Evolutionary conservation across 495 filamentous ascomycete genomes (phyloP).

Genomic region (Aspergillus bridgeri): DNA sequence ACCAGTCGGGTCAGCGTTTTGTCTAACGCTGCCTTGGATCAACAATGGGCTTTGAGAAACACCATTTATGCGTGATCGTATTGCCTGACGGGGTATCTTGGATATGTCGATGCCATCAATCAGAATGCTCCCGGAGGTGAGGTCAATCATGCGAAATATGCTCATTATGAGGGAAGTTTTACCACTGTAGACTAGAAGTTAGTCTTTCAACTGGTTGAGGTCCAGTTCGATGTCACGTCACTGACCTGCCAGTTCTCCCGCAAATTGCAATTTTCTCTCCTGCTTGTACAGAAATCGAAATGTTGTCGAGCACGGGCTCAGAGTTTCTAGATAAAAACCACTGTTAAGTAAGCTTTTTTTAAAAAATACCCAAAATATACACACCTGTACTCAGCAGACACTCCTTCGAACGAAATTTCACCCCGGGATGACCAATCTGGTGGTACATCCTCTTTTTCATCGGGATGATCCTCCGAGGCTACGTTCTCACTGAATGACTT

Average conservation of each 20-base stretch:
- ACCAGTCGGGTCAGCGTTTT: slow-evolving; percentile 47
- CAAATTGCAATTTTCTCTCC: slow-evolving; percentile 59
- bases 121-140: slow-evolving; percentile 37
- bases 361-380: background rate
- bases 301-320: slow-evolving; percentile 45
- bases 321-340: slow-evolving; percentile 20
- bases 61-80: slow-evolving; percentile 47
- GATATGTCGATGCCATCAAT: slow-evolving; percentile 50
- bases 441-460: slow-evolving; percentile 38
- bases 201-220: background rate
- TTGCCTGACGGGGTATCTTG: slow-evolving; percentile 42
- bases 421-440: slow-evolving; percentile 51
- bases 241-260: slow-evolving; percentile 45
- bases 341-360: slow-evolving; percentile 10
- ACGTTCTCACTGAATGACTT: slow-evolving; percentile 51
- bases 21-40: slow-evolving; percentile 41
- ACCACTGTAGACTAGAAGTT: slow-evolving; percentile 29
- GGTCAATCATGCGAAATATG: slow-evolving; percentile 53
- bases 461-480: slow-evolving; percentile 43
- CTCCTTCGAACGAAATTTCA: slow-evolving; percentile 45
- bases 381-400: slow-evolving; percentile 43
- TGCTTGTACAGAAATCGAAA: slow-evolving; percentile 47
- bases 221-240: background rate
- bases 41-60: slow-evolving; percentile 60
- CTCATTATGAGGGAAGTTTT: slow-evolving; percentile 49